Evolutionary conservation across 2,329 filamentous ascomycete species (phyloP).

Genomic region (Arthroderma uncinatum): DNA sequence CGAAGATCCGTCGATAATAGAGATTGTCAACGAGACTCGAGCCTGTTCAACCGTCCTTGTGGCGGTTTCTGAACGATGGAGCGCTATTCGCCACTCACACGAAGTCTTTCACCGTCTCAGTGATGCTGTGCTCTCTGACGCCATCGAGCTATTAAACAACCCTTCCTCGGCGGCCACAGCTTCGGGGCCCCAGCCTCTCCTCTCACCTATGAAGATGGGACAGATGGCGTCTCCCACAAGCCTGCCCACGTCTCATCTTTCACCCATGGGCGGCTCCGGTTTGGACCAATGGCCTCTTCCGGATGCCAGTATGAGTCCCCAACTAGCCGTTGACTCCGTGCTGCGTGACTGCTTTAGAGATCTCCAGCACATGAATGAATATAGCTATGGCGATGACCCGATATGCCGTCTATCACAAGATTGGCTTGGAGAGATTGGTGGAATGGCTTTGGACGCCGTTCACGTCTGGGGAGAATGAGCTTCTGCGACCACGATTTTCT

Average conservation of each 20-base stretch:
- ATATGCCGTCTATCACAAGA: conserved; percentile 26
- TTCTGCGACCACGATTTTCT: not conserved
- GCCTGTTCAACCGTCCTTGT: conserved; percentile 38
- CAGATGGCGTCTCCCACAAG: conserved; percentile 1
- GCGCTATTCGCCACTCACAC: conserved; percentile 31
- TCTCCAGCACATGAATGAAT: conserved; percentile 18
- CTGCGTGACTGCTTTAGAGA: conserved; percentile 32
- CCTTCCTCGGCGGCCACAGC: conserved; percentile 14
- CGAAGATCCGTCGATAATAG: conserved; percentile 30
- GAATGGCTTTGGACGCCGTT: conserved; percentile 13
- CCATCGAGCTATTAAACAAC: conserved; percentile 23
- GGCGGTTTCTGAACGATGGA: conserved; percentile 36
- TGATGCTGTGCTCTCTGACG: conserved; percentile 34
- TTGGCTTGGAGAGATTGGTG: conserved; percentile 22
- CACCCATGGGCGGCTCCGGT: conserved; percentile 3
- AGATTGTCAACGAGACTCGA: conserved; percentile 35
- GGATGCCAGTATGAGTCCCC: conserved; percentile 5
- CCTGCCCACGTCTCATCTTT: not conserved
- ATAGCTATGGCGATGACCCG: conserved; percentile 21
- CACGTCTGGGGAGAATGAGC: conserved; percentile 12
- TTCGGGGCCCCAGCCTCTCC: not conserved
- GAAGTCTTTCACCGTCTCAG: conserved; percentile 36
- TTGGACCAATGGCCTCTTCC: conserved; percentile 11
- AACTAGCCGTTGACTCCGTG: conserved; percentile 29
- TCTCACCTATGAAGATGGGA: conserved; percentile 8